These are phyloP conservation scores for Neoboletus magnificus DNA, from an alignment of 768 basidiomycete species.

Conservation along the genomic window DNA sequence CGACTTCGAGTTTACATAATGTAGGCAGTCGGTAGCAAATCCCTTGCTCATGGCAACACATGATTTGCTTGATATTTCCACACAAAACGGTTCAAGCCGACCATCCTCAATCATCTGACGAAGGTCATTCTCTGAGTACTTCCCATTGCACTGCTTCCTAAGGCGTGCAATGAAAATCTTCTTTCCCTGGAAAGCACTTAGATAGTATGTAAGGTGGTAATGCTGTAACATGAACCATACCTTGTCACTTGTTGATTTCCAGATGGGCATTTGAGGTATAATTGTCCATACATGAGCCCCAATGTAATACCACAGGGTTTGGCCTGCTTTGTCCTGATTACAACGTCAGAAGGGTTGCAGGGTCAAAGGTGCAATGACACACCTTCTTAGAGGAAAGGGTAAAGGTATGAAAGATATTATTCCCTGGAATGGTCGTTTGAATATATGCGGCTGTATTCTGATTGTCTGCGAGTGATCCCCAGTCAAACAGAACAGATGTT, in stretches of 20 bases:
- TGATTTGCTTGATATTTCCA: conserved; percentile 34
- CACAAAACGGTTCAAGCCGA: conserved; percentile 43
- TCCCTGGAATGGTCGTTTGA: conserved; percentile 14
- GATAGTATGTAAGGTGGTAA: neutral
- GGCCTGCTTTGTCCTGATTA: conserved; percentile 30
- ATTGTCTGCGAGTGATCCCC: conserved; percentile 41
- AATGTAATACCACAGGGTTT: conserved; percentile 45
- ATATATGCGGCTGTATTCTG: conserved; percentile 35
- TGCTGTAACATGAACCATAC: conserved; percentile 23
- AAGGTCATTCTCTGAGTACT: conserved; percentile 35
- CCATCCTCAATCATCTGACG: conserved; percentile 37
- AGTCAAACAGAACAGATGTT: conserved; percentile 50
- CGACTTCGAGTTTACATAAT: conserved; percentile 9
- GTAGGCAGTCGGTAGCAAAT: conserved; percentile 23
- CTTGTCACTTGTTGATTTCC: conserved; percentile 37
- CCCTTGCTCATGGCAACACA: conserved; percentile 17
- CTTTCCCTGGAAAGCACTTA: conserved; percentile 23
- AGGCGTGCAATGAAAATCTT: conserved; percentile 36
- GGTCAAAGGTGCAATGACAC: neutral
- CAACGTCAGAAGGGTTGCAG: conserved; percentile 1
- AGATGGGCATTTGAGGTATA: conserved; percentile 31
- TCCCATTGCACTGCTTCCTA: conserved; percentile 33
- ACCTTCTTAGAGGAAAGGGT: conserved; percentile 46
- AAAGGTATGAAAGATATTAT: conserved; percentile 47
- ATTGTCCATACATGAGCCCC: conserved; percentile 47